These are phyloP conservation scores for Trametes villosa DNA, from an alignment of 768 basidiomycete species.

Conservation along the genomic window DNA sequence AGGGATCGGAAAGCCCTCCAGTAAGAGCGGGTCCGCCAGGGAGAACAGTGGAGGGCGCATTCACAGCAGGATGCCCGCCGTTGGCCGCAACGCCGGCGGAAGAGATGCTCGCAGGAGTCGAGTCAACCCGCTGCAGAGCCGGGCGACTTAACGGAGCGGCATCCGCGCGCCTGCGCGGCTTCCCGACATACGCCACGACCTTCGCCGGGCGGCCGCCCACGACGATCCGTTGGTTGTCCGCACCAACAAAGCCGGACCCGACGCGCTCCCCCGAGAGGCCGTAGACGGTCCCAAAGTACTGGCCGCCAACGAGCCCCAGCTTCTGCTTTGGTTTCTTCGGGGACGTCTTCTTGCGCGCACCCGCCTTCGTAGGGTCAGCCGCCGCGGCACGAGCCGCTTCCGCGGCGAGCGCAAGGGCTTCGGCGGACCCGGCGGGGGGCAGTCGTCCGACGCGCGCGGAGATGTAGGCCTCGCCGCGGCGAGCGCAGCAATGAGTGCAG, in stretches of 20 bases:
- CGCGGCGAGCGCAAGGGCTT: slow-evolving; percentile 5
- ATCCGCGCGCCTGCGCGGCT: slow-evolving; percentile 1
- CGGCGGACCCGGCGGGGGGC: slow-evolving; percentile 10
- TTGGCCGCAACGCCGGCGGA: background rate
- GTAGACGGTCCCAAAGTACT: slow-evolving; percentile 11
- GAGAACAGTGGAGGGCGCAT: too few species aligned
- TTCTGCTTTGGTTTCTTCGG: background rate
- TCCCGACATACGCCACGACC: slow-evolving; percentile 14
- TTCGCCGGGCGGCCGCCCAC: background rate
- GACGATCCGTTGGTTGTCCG: slow-evolving; percentile 10
- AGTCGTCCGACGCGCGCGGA: slow-evolving; percentile 23
- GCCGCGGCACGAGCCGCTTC: background rate
- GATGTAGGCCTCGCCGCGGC: slow-evolving; percentile 52
- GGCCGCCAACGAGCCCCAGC: slow-evolving; percentile 3
- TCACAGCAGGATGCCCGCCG: too few species aligned
- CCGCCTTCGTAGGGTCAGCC: background rate
- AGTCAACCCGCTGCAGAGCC: background rate
- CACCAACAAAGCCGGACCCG: slow-evolving; percentile 16
- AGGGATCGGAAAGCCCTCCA: too few species aligned
- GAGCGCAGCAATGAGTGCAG: slow-evolving; percentile 49
- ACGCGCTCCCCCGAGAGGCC: slow-evolving; percentile 10
- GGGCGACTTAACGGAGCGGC: background rate
- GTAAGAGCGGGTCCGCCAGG: too few species aligned
- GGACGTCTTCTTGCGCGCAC: too few species aligned
- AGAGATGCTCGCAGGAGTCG: background rate